Percentiles rank a stretch among this genome's conserved stretches.
phyloP scores from a whole-genome alignment of 2,329 filamentous ascomycete species.

The Cladophialophora psammophila region DNA sequence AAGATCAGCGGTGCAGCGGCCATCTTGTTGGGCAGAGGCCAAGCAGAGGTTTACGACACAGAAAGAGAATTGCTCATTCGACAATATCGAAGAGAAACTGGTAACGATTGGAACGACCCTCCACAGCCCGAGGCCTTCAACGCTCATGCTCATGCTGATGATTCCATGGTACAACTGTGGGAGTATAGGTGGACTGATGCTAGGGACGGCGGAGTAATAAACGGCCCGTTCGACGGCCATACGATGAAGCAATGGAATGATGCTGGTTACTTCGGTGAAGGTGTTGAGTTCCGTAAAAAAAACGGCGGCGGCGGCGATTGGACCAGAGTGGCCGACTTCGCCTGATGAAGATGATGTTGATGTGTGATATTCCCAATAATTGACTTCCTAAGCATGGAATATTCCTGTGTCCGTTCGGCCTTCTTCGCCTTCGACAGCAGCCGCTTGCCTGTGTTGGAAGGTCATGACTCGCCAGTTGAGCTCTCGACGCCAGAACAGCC shows the following conservation, averaged over 20 bases:
- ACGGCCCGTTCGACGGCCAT: conserved; percentile 84
- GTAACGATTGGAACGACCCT: conserved; percentile 74
- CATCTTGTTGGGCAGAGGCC: conserved; percentile 79
- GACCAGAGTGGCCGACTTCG: conserved; percentile 61
- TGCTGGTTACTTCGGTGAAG: conserved; percentile 90
- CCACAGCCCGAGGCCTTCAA: conserved; percentile 44
- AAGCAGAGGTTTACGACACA: conserved; percentile 89
- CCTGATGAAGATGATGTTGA: conserved; percentile 54
- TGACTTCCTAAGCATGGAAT: conserved; percentile 42
- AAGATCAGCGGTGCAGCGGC: conserved; percentile 89
- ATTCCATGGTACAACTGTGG: conserved; percentile 66
- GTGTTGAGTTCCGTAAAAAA: conserved; percentile 76
- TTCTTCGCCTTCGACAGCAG: conserved; percentile 24
- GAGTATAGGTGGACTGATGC: conserved; percentile 93
- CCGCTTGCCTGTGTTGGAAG: conserved; percentile 53
- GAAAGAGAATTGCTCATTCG: conserved; percentile 84
- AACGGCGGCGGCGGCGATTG: conserved; percentile 64
- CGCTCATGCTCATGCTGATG: conserved; percentile 40
- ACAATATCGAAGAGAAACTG: conserved; percentile 83
- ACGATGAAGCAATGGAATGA: conserved; percentile 93
- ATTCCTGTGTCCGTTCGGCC: conserved; percentile 34
- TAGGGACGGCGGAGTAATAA: conserved; percentile 75
- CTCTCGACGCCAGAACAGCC: conserved; percentile 69
- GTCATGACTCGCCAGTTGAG: conserved; percentile 59
- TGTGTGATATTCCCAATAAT: conserved; percentile 38